A percentile compares a stretch with the other conserved stretches of the same genome.
phyloP scores from a whole-genome alignment of 805 yeast genomes.

The Starmerella potacharoeniae region DNA sequence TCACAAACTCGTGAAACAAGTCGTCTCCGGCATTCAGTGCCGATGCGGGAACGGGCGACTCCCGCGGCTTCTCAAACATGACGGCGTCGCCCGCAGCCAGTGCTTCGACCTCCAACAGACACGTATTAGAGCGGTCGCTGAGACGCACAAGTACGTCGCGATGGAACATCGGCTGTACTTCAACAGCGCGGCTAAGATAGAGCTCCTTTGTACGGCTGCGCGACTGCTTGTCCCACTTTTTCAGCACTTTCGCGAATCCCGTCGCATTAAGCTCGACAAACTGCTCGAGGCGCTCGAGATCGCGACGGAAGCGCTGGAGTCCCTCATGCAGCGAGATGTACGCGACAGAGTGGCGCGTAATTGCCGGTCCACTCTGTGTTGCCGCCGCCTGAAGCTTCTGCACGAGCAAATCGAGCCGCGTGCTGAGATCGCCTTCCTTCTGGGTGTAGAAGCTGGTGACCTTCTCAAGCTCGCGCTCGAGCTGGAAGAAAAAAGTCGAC shows the following conservation, averaged over 20 bases:
- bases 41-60: conserved; percentile 7
- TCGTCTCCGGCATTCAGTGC: conserved; percentile 37
- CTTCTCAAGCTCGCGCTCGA: conserved; percentile 91
- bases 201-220: conserved; percentile 90
- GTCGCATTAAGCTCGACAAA: conserved; percentile 90
- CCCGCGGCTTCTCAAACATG: conserved; percentile 13
- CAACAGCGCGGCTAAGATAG: conserved; percentile 82
- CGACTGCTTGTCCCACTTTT: conserved; percentile 96
- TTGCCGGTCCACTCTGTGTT: conserved; percentile 36
- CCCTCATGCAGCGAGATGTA: conserved; percentile 78
- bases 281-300: conserved; percentile 78
- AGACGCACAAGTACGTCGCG: conserved; percentile 73
- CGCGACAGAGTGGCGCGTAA: conserved; percentile 52
- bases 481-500: conserved; percentile 73
- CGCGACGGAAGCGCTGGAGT: conserved; percentile 78
- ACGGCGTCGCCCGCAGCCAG: conserved; percentile 42
- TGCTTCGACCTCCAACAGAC: conserved; percentile 62
- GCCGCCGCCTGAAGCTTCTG: conserved; percentile 53
- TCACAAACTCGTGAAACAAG: conserved; percentile 55
- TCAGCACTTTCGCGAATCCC: conserved; percentile 88
- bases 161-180: conserved; percentile 93
- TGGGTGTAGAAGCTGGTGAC: conserved; percentile 86
- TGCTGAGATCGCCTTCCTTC: conserved; percentile 77
- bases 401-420: conserved; percentile 63
- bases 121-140: conserved; percentile 48